Conservation (phyloP, 768 basidiomycete genomes). For the Suillus occidentalis region DNA sequence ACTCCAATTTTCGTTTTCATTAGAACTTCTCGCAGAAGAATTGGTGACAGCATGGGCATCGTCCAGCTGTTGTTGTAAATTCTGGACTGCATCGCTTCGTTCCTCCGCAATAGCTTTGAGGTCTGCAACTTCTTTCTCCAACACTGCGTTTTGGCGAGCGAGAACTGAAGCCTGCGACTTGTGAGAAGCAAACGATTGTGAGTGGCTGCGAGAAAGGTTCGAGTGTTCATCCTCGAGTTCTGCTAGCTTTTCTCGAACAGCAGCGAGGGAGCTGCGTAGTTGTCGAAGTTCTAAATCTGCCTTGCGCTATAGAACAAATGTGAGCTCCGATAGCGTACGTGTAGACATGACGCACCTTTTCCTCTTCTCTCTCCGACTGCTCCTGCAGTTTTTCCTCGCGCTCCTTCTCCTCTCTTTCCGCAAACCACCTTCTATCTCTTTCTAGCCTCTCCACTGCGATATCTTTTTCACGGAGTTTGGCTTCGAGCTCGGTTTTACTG, state of each 20-base stretch:
- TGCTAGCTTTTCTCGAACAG: constrained; percentile 56
- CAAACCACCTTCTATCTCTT: constrained; percentile 65
- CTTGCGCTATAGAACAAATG: constrained; percentile 37
- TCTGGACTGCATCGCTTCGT: constrained; percentile 39
- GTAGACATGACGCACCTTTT: constrained; percentile 50
- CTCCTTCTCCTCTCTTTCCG: constrained; percentile 69
- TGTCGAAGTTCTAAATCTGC: constrained; percentile 51
- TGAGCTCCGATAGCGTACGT: neutral
- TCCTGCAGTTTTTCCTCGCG: constrained; percentile 66
- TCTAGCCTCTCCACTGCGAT: constrained; percentile 63
- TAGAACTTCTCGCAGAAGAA: constrained; percentile 23
- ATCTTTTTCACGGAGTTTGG: constrained; percentile 67
- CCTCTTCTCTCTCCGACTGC: constrained; percentile 46
- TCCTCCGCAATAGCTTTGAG: constrained; percentile 42
- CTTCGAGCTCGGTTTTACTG: constrained; percentile 62
- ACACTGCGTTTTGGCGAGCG: constrained; percentile 42
- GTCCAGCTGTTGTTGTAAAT: constrained; percentile 50
- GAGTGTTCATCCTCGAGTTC: constrained; percentile 62
- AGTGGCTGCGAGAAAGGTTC: constrained; percentile 44
- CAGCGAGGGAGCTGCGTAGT: constrained; percentile 47
- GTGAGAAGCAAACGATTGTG: constrained; percentile 51
- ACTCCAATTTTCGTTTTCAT: constrained; percentile 56
- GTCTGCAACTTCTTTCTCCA: constrained; percentile 50
- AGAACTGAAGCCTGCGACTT: constrained; percentile 52
- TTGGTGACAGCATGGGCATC: constrained; percentile 40